Percentiles rank a stretch among this genome's conserved stretches.
phyloP scores from a whole-genome alignment of 768 basidiomycete genomes.

The Suillus weaverae region DNA sequence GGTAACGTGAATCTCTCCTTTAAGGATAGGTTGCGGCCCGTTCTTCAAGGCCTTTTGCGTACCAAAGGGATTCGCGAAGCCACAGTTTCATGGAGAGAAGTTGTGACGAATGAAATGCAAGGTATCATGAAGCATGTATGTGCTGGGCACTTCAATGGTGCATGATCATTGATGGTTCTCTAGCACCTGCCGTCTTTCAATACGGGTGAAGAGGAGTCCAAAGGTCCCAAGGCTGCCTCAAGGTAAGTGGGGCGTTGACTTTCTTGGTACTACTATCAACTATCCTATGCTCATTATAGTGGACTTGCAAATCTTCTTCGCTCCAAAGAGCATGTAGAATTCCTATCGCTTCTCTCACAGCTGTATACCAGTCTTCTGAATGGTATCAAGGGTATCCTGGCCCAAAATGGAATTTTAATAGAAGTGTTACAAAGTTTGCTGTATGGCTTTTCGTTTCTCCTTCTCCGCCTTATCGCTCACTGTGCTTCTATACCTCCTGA shows the following conservation, averaged over 20 bases:
- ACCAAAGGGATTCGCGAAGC: slow-evolving; percentile 73
- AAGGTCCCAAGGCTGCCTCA: slow-evolving; percentile 28
- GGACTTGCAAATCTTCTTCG: slow-evolving; percentile 58
- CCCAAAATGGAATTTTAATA: slow-evolving; percentile 56
- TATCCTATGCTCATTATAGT: slow-evolving; percentile 11
- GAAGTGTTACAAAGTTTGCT: slow-evolving; percentile 54
- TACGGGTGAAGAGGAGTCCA: slow-evolving; percentile 50
- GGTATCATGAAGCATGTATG: slow-evolving; percentile 60
- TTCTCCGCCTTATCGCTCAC: background rate
- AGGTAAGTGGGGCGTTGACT: slow-evolving; percentile 20
- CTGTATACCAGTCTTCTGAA: slow-evolving; percentile 65
- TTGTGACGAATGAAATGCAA: slow-evolving; percentile 61
- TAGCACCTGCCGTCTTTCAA: slow-evolving; percentile 65
- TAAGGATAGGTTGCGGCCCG: slow-evolving; percentile 64
- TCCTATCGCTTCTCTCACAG: slow-evolving; percentile 56
- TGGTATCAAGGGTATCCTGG: slow-evolving; percentile 66
- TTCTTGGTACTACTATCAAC: slow-evolving; percentile 1
- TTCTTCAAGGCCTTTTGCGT: slow-evolving; percentile 75
- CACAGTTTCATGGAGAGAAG: slow-evolving; percentile 66
- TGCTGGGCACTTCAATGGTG: slow-evolving; percentile 12
- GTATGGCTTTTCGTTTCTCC: slow-evolving; percentile 28
- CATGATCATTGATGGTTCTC: slow-evolving; percentile 4
- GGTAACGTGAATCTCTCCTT: slow-evolving; percentile 43
- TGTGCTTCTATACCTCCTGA: slow-evolving; percentile 6
- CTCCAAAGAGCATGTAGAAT: slow-evolving; percentile 67